These are phyloP conservation scores for Myxozyma kluyveri DNA, from an alignment of 805 yeast species.

Conservation along the genomic window DNA sequence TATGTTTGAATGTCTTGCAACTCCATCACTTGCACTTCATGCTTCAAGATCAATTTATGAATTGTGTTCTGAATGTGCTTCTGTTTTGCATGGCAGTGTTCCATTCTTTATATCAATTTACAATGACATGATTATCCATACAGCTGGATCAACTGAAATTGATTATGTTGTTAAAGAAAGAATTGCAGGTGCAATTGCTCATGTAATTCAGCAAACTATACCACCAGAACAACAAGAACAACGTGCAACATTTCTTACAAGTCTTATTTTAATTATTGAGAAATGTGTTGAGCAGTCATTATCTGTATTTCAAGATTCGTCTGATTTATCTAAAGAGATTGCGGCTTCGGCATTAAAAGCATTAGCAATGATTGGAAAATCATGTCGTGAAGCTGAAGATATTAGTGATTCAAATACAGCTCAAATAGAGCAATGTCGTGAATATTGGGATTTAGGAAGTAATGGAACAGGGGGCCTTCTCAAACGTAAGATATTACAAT, in stretches of 20 bases:
- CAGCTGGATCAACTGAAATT: constrained; percentile 33
- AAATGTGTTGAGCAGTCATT: constrained; percentile 14
- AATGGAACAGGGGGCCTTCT: constrained; percentile 54
- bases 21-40: constrained; percentile 38
- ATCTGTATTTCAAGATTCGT: background rate
- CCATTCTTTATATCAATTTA: constrained; percentile 14
- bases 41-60: constrained; percentile 58
- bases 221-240: constrained; percentile 5
- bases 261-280: constrained; percentile 11
- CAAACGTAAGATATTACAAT: constrained; percentile 44
- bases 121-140: constrained; percentile 18
- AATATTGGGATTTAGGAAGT: constrained; percentile 39
- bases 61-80: constrained; percentile 37
- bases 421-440: background rate
- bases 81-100: constrained; percentile 12
- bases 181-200: constrained; percentile 30
- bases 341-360: constrained; percentile 60
- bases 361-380: constrained; percentile 68
- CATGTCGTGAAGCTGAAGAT: constrained; percentile 61
- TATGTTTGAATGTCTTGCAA: constrained; percentile 46
- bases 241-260: constrained; percentile 6
- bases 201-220: constrained; percentile 21
- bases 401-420: constrained; percentile 29
- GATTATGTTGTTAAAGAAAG: constrained; percentile 35
- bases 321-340: constrained; percentile 31